A percentile compares a stretch with the other conserved stretches of the same genome.
These are phyloP conservation scores for Populus alba DNA, from an alignment of 345 rosid species.

Conservation along the genomic window DNA sequence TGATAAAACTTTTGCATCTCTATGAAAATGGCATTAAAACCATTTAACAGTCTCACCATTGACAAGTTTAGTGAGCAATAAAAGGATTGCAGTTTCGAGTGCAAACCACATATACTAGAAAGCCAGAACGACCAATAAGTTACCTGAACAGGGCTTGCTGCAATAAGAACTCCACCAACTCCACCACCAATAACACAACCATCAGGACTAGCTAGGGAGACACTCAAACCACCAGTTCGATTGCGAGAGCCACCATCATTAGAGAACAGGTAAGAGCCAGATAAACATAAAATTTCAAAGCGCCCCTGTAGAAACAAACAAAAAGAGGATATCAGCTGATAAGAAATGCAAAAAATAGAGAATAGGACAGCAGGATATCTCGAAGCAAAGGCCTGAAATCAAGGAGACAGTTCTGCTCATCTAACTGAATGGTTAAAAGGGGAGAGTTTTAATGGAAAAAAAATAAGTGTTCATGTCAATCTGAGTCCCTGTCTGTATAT, in stretches of 20 bases:
- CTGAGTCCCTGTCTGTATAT: background rate
- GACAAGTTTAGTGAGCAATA: background rate
- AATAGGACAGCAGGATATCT: background rate
- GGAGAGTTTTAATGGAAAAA: background rate
- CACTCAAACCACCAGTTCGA: slow-evolving; percentile 72
- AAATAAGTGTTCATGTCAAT: background rate
- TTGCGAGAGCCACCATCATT: slow-evolving; percentile 46
- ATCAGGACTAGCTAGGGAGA: slow-evolving; percentile 89
- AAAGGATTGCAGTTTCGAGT: background rate
- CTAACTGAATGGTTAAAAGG: background rate
- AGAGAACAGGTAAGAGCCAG: slow-evolving; percentile 64
- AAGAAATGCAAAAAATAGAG: background rate
- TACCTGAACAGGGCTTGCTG: slow-evolving; percentile 92
- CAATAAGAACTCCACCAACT: slow-evolving; percentile 85
- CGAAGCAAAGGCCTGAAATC: background rate
- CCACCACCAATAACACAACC: slow-evolving; percentile 96
- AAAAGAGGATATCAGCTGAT: background rate
- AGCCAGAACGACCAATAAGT: background rate
- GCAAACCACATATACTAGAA: background rate
- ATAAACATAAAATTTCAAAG: slow-evolving; percentile 79
- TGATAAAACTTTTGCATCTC: background rate
- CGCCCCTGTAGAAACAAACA: slow-evolving; percentile 54
- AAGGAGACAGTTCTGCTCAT: background rate
- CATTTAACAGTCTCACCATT: background rate
- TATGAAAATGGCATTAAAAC: background rate